These are phyloP conservation scores for Malus sylvestris DNA, from an alignment of 306 rosid species.

Conservation along the genomic window DNA sequence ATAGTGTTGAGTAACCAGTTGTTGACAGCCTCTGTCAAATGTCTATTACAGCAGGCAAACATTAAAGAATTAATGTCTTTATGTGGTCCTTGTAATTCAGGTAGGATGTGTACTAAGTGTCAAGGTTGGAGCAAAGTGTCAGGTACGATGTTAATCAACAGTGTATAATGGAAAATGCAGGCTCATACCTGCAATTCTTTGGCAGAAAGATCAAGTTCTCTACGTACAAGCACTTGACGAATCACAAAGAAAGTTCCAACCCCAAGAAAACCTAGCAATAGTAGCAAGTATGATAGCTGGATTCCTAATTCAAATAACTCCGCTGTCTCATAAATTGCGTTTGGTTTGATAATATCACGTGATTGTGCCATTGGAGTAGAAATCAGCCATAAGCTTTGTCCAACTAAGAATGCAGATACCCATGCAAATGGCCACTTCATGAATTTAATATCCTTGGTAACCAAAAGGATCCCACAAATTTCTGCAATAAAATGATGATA, in stretches of 20 bases:
- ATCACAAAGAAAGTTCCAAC: conserved; percentile 76
- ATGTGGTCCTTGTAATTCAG: conserved; percentile 12
- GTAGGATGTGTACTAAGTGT: neutral
- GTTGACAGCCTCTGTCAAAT: neutral
- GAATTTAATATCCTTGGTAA: conserved; percentile 32
- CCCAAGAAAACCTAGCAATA: conserved; percentile 72
- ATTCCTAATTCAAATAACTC: conserved; percentile 89
- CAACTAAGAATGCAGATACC: conserved; percentile 50
- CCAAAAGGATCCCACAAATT: conserved; percentile 27
- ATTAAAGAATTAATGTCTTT: neutral
- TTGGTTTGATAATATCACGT: conserved; percentile 36
- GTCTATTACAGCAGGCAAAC: conserved; percentile 1
- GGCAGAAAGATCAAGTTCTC: conserved; percentile 98
- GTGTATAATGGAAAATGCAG: conserved; percentile 12
- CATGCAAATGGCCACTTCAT: conserved; percentile 30
- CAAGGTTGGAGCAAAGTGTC: neutral
- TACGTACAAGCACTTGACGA: conserved; percentile 93
- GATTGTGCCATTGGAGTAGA: conserved; percentile 59
- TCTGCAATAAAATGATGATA: conserved; percentile 18
- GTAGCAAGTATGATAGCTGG: conserved; percentile 70
- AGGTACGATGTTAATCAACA: neutral
- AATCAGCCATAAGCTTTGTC: conserved; percentile 47
- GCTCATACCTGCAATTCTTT: conserved; percentile 79
- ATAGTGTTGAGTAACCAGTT: neutral
- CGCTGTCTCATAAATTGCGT: conserved; percentile 59